phyloP scores from a whole-genome alignment of 345 rosid species.

The Clausena lansium region DNA sequence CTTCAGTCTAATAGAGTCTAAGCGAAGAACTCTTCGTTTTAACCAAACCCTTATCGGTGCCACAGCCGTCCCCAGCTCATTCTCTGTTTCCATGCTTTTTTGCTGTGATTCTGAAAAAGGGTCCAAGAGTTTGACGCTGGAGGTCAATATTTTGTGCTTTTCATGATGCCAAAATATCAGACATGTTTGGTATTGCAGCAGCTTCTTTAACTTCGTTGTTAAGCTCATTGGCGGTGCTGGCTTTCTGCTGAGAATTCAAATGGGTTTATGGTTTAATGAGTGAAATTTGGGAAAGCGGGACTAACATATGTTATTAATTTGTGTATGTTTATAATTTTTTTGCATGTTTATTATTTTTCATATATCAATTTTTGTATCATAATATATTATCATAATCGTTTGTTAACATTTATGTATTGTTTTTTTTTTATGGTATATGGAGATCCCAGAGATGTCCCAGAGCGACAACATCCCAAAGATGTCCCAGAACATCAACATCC shows the following conservation, averaged over 20 bases:
- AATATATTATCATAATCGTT: no score
- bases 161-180: conserved; percentile 62
- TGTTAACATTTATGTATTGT: no score
- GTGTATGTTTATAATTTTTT: no score
- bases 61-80: conserved; percentile 74
- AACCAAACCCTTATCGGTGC: conserved; percentile 72
- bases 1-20: conserved; percentile 65
- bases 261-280: conserved; percentile 12
- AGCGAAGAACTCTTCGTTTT: conserved; percentile 73
- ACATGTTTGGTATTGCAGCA: conserved; percentile 52
- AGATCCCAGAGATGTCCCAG: no score
- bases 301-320: no score
- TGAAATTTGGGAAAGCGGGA: conserved; percentile 4
- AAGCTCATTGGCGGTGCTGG: background rate
- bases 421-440: no score
- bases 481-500: no score
- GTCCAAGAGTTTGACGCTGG: conserved; percentile 64
- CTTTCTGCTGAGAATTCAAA: conserved; percentile 10
- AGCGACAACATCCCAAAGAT: no score
- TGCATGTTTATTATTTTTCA: no score
- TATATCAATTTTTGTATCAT: no score
- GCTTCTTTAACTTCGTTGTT: conserved; percentile 9
- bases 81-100: conserved; percentile 46
- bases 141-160: conserved; percentile 71
- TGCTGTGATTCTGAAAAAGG: no score